These are phyloP conservation scores for Pseudogymnoascus sp. DNA, from an alignment of 2,329 filamentous ascomycete species.

Conservation along the genomic window DNA sequence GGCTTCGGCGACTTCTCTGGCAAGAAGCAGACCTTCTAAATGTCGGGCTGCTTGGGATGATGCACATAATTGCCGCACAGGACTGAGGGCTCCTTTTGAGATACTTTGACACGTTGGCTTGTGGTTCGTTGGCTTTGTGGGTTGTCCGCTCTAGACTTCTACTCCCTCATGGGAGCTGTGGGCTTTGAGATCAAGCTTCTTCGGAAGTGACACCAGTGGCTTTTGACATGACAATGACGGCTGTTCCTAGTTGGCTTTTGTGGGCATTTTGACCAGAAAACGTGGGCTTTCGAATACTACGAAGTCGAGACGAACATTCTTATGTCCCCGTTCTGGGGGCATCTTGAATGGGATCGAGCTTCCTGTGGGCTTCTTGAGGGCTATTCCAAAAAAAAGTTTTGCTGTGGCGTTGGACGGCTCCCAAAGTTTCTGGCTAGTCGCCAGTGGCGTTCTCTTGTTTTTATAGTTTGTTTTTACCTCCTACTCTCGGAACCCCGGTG, in stretches of 20 bases:
- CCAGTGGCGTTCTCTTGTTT: slow-evolving; percentile 6
- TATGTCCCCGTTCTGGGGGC: slow-evolving; percentile 17
- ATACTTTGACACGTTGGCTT: slow-evolving; percentile 18
- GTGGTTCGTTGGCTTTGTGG: slow-evolving; percentile 31
- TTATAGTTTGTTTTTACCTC: background rate
- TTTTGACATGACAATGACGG: slow-evolving; percentile 26
- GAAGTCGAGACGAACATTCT: slow-evolving; percentile 29
- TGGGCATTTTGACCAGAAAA: slow-evolving; percentile 21
- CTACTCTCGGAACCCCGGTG: background rate
- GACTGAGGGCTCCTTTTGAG: slow-evolving; percentile 14
- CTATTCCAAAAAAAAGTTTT: slow-evolving; percentile 18
- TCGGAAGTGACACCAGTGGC: slow-evolving; percentile 18
- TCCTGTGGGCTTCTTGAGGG: slow-evolving; percentile 27
- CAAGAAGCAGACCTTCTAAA: slow-evolving; percentile 43
- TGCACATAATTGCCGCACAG: slow-evolving; percentile 21
- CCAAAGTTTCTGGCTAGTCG: slow-evolving; percentile 8
- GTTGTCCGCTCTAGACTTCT: slow-evolving; percentile 33
- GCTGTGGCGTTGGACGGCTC: slow-evolving; percentile 5
- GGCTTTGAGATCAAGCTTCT: slow-evolving; percentile 28
- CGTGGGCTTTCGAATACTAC: slow-evolving; percentile 28
- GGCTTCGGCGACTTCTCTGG: slow-evolving; percentile 54
- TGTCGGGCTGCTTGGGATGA: slow-evolving; percentile 10
- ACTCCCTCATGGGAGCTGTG: slow-evolving; percentile 28
- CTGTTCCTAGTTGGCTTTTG: slow-evolving; percentile 15
- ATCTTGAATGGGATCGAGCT: slow-evolving; percentile 28